Conservation (phyloP, 1,284 basidiomycete genomes). For the Ustilago crameri region DNA sequence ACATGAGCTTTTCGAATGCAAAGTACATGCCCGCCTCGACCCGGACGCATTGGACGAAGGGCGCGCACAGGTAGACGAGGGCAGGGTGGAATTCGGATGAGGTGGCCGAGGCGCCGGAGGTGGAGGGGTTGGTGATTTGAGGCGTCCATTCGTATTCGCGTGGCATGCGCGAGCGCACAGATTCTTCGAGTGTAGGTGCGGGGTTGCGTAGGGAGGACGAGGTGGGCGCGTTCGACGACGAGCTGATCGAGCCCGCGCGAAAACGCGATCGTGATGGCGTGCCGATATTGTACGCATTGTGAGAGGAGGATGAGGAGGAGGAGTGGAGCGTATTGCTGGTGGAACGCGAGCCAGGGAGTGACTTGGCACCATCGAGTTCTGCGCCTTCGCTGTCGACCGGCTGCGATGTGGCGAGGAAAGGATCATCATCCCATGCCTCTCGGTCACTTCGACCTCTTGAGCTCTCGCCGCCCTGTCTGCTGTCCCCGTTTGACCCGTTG, state of each 20-base stretch:
- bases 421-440: conserved; percentile 12
- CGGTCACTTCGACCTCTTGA: conserved; percentile 14
- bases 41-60: conserved; percentile 66
- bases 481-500: conserved; percentile 1
- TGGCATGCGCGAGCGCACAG: conserved; percentile 46
- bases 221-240: neutral
- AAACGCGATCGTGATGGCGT: conserved; percentile 35
- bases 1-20: conserved; percentile 67
- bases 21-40: conserved; percentile 69
- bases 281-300: conserved; percentile 13
- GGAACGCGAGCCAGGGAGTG: neutral
- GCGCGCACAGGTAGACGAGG: conserved; percentile 65
- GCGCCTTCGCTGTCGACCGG: conserved; percentile 6
- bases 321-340: conserved; percentile 7
- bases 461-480: neutral
- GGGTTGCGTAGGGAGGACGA: too few species aligned
- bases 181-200: too few species aligned
- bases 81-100: conserved; percentile 62
- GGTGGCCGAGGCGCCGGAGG: conserved; percentile 5
- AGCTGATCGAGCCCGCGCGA: conserved; percentile 35
- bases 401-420: conserved; percentile 21
- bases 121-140: conserved; percentile 24
- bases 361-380: conserved; percentile 1
- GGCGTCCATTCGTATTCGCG: conserved; percentile 57
- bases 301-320: too few species aligned